phyloP scores from a whole-genome alignment of 75 land plant genomes.

The Picea glauca region DNA sequence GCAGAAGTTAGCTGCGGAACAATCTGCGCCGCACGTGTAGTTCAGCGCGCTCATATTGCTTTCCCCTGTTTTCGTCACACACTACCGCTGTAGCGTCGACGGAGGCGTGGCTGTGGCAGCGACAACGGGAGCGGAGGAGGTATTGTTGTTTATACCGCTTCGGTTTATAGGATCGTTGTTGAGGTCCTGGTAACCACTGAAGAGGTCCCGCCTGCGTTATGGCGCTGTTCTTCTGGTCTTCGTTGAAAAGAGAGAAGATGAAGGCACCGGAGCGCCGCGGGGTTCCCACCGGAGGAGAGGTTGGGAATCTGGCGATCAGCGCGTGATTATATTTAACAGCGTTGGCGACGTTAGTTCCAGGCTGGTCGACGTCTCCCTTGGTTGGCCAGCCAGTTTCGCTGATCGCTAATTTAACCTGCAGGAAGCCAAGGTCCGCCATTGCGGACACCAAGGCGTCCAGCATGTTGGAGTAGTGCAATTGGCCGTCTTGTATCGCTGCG shows the following conservation, averaged over 20 bases:
- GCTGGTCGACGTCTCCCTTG: conserved; percentile 35
- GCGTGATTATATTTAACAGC: conserved; percentile 58
- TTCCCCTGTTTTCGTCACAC: conserved; percentile 49
- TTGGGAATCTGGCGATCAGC: conserved; percentile 44
- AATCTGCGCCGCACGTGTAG: conserved; percentile 78
- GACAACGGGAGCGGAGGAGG: neutral
- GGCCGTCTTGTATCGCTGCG: conserved; percentile 37
- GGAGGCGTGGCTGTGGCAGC: neutral
- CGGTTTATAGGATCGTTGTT: too few species aligned
- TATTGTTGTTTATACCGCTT: too few species aligned
- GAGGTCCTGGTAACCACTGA: conserved; percentile 38
- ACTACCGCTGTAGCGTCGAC: conserved; percentile 40
- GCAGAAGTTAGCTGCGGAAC: conserved; percentile 11
- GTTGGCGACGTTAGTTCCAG: conserved; percentile 32
- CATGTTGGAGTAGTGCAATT: conserved; percentile 56
- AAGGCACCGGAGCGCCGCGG: conserved; percentile 63
- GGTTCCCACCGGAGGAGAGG: conserved; percentile 60
- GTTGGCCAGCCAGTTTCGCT: conserved; percentile 93
- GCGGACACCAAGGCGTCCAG: conserved; percentile 78
- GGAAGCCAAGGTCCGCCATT: conserved; percentile 60
- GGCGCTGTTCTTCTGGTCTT: conserved; percentile 55
- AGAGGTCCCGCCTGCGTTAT: conserved; percentile 55
- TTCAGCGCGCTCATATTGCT: conserved; percentile 25
- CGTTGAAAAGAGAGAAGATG: conserved; percentile 71
- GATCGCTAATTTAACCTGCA: conserved; percentile 53